A percentile compares a stretch with the other conserved stretches of the same genome.
phyloP scores from a whole-genome alignment of 2,329 filamentous ascomycete genomes.

The Aureobasidium sp. region DNA sequence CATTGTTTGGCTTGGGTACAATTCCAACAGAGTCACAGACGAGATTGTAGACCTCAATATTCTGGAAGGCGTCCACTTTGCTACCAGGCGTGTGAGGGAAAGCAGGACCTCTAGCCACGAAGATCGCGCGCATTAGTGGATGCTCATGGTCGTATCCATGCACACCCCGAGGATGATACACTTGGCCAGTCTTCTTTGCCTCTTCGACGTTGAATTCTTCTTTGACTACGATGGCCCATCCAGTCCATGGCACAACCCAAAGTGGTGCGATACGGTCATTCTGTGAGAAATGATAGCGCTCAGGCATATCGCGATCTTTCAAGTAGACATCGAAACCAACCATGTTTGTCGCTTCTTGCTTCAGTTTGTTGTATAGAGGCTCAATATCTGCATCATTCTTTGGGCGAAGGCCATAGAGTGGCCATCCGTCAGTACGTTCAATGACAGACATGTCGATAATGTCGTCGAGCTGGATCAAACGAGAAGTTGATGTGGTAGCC shows the following conservation, averaged over 20 bases:
- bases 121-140: slow-evolving; percentile 92
- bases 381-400: slow-evolving; percentile 61
- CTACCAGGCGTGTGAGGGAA: slow-evolving; percentile 83
- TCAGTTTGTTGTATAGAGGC: slow-evolving; percentile 55
- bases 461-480: slow-evolving; percentile 85
- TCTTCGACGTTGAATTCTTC: slow-evolving; percentile 69
- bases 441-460: slow-evolving; percentile 71
- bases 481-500: slow-evolving; percentile 78
- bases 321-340: slow-evolving; percentile 82
- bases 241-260: slow-evolving; percentile 87
- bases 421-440: slow-evolving; percentile 88
- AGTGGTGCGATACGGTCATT: slow-evolving; percentile 88
- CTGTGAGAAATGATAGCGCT: slow-evolving; percentile 81
- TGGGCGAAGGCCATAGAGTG: slow-evolving; percentile 78
- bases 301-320: slow-evolving; percentile 79
- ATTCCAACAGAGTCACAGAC: slow-evolving; percentile 81
- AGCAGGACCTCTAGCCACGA: slow-evolving; percentile 82
- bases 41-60: slow-evolving; percentile 91
- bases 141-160: slow-evolving; percentile 96
- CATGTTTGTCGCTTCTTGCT: slow-evolving; percentile 53
- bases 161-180: slow-evolving; percentile 75
- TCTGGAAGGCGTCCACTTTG: slow-evolving; percentile 76
- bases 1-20: slow-evolving; percentile 72
- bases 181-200: slow-evolving; percentile 54
- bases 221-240: slow-evolving; percentile 83